phyloP scores from a whole-genome alignment of 768 basidiomycete genomes.

The Leccinum barrowsii region DNA sequence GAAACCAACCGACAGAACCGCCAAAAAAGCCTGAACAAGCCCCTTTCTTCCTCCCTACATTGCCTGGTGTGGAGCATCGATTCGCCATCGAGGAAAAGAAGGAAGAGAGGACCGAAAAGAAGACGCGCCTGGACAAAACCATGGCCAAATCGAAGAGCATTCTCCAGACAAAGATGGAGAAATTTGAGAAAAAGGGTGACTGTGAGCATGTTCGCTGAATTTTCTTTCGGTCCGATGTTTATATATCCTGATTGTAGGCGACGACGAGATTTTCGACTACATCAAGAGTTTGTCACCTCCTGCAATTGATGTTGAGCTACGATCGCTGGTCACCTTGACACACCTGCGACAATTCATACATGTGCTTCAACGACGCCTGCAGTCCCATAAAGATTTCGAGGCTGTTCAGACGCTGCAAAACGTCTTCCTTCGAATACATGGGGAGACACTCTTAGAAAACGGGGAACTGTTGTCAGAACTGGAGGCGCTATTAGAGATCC shows the following conservation, averaged over 20 bases:
- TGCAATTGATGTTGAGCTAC: constrained; percentile 86
- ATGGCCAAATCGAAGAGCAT: constrained; percentile 56
- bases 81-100: constrained; percentile 59
- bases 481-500: constrained; percentile 57
- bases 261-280: constrained; percentile 80
- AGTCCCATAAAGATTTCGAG: constrained; percentile 87
- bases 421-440: constrained; percentile 83
- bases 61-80: constrained; percentile 81
- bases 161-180: constrained; percentile 62
- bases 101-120: constrained; percentile 35
- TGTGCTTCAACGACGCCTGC: constrained; percentile 62
- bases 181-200: constrained; percentile 52
- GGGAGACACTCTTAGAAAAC: constrained; percentile 73
- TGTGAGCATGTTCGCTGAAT: constrained; percentile 50
- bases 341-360: constrained; percentile 66
- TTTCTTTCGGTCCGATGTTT: constrained; percentile 3
- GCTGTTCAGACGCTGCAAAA: constrained; percentile 86
- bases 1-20: constrained; percentile 95
- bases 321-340: constrained; percentile 65
- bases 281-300: constrained; percentile 87
- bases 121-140: constrained; percentile 51
- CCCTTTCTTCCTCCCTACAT: constrained; percentile 94
- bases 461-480: constrained; percentile 58
- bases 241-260: constrained; percentile 36
- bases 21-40: constrained; percentile 94